Percentiles rank a stretch among this genome's conserved stretches.
Conservation (phyloP, 352 stramenopile species). For the Phytophthora multivora region DNA sequence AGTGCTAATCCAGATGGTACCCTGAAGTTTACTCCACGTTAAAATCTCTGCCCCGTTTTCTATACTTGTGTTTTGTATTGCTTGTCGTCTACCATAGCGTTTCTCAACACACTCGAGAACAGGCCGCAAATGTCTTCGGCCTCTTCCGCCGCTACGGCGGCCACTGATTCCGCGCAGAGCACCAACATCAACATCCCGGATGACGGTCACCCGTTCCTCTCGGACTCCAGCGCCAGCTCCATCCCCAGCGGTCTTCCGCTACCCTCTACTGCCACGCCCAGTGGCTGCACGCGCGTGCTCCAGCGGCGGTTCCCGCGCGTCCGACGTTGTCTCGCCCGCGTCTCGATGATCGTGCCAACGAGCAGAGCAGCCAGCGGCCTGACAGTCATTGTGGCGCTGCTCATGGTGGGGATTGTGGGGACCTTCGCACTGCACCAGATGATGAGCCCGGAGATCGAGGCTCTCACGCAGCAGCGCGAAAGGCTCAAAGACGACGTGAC, state of each 20-base stretch:
- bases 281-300: slow-evolving; percentile 24
- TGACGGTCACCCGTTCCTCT: slow-evolving; percentile 23
- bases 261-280: slow-evolving; percentile 7
- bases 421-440: slow-evolving; percentile 78
- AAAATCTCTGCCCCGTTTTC: not conserved
- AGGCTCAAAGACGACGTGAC: slow-evolving; percentile 58
- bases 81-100: not conserved
- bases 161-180: slow-evolving; percentile 15
- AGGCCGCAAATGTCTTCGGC: slow-evolving; percentile 7
- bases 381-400: slow-evolving; percentile 54
- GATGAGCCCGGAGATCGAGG: slow-evolving; percentile 78
- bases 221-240: slow-evolving; percentile 14
- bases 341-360: slow-evolving; percentile 38
- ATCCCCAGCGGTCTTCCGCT: slow-evolving; percentile 8
- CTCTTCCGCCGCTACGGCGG: not conserved
- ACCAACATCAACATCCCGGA: slow-evolving; percentile 35
- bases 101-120: slow-evolving; percentile 16
- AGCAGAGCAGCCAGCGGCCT: slow-evolving; percentile 41
- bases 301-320: slow-evolving; percentile 32
- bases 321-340: slow-evolving; percentile 29
- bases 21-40: slow-evolving; percentile 2
- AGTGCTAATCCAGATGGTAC: slow-evolving; percentile 1
- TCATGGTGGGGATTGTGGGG: slow-evolving; percentile 62
- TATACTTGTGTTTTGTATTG: slow-evolving; percentile 17
- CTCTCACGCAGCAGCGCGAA: slow-evolving; percentile 61